A percentile compares a stretch with the other conserved stretches of the same genome.
phyloP scores from a whole-genome alignment of 306 rosid genomes.

The Cicer pinnatifidum region DNA sequence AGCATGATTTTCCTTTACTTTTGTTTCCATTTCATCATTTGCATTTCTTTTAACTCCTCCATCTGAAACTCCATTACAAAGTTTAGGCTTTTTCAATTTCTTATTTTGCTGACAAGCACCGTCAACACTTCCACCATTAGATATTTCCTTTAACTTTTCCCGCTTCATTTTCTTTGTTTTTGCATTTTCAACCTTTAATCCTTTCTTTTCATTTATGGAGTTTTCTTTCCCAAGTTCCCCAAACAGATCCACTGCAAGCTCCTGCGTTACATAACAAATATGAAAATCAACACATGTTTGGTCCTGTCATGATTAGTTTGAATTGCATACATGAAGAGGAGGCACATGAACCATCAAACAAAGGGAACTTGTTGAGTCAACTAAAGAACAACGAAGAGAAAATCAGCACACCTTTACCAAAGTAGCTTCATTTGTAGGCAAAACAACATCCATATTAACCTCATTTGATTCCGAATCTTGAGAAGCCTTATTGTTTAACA shows the following conservation, averaged over 20 bases:
- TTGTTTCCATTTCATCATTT: constrained; percentile 23
- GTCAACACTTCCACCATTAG: constrained; percentile 60
- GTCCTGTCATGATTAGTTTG: constrained; percentile 6
- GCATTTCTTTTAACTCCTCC: background rate
- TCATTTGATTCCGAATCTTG: background rate
- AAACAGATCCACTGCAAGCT: constrained; percentile 20
- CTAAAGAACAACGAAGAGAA: background rate
- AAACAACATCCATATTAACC: constrained; percentile 11
- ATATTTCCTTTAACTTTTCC: constrained; percentile 59
- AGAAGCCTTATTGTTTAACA: constrained; percentile 46
- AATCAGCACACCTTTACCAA: constrained; percentile 47
- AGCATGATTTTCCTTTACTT: background rate
- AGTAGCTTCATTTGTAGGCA: constrained; percentile 38
- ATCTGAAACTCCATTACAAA: constrained; percentile 12
- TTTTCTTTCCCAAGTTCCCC: constrained; percentile 61
- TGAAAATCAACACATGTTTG: background rate
- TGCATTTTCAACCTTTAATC: background rate
- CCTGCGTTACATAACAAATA: constrained; percentile 40
- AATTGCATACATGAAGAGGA: constrained; percentile 4
- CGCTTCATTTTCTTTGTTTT: constrained; percentile 53
- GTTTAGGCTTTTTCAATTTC: constrained; percentile 45
- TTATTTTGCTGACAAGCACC: constrained; percentile 43
- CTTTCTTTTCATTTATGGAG: constrained; percentile 33
- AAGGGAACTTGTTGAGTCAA: background rate
- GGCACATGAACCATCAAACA: constrained; percentile 18